Evolutionary conservation across 352 stramenopile genomes (phyloP), one percentile per base, ranked within the genome.

Genomic region (Elongisporangium prolatum): DNA sequence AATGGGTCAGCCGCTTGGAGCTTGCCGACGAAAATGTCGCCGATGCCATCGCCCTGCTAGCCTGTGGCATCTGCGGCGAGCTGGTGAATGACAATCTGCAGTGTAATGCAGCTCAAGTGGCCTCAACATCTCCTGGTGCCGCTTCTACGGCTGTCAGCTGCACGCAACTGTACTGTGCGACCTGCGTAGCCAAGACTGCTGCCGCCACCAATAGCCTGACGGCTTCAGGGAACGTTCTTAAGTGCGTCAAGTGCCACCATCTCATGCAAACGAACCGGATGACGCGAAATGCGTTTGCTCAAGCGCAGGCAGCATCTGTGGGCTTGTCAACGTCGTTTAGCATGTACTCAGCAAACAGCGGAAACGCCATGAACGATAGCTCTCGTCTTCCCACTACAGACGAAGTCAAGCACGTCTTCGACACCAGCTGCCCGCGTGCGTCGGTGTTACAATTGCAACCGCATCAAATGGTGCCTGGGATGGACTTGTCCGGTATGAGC

Each of bases 71-170:
- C 17, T 93, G 84, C 37, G 80, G 80, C 28, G 84, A 91, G 50
- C 72, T 90, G 7, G 77, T 86, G 21, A 78, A 77, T 56, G 82
- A 93, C 54, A 93, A 91, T 52, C 57, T 81, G 8, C 80, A 93
- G 65, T 93, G 84, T 65, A 72, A 54, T 17, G 37, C 25, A 17
- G 20, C 20, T 0, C 61, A 40, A 40, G 28, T 9, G 4, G 4
- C 28, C 14, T 34, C 24, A 34, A 7, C 24, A 8, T 13, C 28
- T 40, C 1, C 28, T 40, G 8, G 5, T 40, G 61, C 61, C 50
- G 56, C 61, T 50, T 21, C 25, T 40, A 50, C 54, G 7, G 44
- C n/a, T 28, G 51, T 17, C 21, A 48, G 50, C 50, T 93, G 84
- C 48, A 66, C 69, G 18, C 84, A 93, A 50, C 66, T 93, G 14